Conservation (phyloP, 169 alveolate species). For the Eimeria necatrix region DNA sequence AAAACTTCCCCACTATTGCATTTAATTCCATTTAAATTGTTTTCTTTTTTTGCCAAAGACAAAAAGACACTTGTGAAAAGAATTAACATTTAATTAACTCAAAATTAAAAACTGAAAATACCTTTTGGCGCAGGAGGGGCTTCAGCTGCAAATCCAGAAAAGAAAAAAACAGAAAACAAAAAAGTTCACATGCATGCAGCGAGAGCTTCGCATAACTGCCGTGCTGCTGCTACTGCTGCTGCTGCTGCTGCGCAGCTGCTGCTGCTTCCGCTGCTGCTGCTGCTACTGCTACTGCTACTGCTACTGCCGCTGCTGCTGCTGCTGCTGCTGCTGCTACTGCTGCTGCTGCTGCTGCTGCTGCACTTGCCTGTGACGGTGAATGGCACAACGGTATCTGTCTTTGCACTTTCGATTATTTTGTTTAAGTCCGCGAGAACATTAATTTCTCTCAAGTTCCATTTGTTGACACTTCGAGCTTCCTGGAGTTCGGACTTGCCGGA, state of each 20-base stretch:
- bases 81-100: not conserved
- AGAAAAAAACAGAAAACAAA: not conserved
- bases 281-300: not conserved
- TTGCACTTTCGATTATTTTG: not conserved
- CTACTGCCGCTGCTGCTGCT: not conserved
- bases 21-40: not conserved
- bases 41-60: not conserved
- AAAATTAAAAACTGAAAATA: not conserved
- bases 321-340: not conserved
- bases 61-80: not conserved
- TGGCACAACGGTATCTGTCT: not conserved
- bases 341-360: too few relatives aligned
- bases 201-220: not conserved
- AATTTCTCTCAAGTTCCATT: not conserved
- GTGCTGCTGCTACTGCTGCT: not conserved
- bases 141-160: not conserved
- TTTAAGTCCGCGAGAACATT: not conserved
- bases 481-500: not conserved
- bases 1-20: not conserved
- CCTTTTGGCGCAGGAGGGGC: not conserved
- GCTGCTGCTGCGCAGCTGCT: too few relatives aligned
- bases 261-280: not conserved
- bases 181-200: not conserved
- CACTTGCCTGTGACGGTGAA: constrained; percentile 31
- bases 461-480: not conserved